Base-by-base conservation (phyloP, 495 filamentous ascomycete genomes). In the Sabuloglossum arenarium region DNA sequence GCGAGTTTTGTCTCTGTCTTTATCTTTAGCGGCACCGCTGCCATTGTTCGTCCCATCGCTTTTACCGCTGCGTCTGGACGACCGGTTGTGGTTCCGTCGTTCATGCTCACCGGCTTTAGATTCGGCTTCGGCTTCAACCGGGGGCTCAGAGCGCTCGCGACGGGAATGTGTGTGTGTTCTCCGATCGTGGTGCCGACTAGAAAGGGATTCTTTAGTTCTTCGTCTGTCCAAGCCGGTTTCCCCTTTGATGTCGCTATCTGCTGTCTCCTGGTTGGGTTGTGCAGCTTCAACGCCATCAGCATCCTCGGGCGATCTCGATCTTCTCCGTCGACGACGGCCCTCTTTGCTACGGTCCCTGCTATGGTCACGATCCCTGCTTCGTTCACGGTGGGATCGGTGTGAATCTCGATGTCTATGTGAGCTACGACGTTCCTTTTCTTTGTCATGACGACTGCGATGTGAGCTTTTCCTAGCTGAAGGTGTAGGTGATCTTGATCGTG, bases 381-480 rank as follows among this genome's bases (percentile, higher is more conserved):
- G 66, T 43, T 49, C 52, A 24, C 57, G 60, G 46, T 67, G 71
- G 8, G 70, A 72, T 21, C 74, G 70, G 55, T 70, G 70, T 3
- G 72, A 69, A 45, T 43, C 28, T 25, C 68, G 71, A 55, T 68
- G 63, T 31, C 62, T 67, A 25, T 42, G 52, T 59, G 57, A 57
- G 60, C 57, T 68, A 58, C 66, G 66, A 21, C 65, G 60, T 1
- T 72, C 69, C 43, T 65, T 68, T 23, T 81, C 77, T 31, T 54
- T 56, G 21, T 57, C 57, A 21, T 37, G 57, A 16, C 47, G 34
- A 47, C n/a, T 47, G 1, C 42, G 32, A 23, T 46, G 55, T 24
- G 55, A 43, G 11, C n/a, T 19, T 10, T 28, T 56, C 27, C 29
- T 56, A n/a, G 19, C 46, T 24, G 55, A 45, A 27, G 52, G 46